These are phyloP conservation scores for Aurinia saxatilis DNA, from an alignment of 345 rosid genomes.

Conservation along the genomic window DNA sequence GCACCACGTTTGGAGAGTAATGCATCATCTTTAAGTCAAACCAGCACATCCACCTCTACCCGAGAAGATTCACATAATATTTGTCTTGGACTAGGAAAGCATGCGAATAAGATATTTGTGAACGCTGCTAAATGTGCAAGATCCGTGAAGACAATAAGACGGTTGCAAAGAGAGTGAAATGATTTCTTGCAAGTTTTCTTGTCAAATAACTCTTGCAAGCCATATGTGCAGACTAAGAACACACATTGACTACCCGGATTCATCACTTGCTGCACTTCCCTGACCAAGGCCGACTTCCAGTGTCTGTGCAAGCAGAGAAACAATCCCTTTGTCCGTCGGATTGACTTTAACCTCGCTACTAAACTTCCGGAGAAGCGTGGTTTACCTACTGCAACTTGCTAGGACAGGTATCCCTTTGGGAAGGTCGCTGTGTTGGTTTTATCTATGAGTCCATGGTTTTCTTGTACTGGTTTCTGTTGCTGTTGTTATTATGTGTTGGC, in stretches of 20 bases:
- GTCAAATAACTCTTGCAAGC: constrained; percentile 52
- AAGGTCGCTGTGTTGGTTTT: constrained; percentile 7
- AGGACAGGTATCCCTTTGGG: background rate
- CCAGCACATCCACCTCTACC: constrained; percentile 27
- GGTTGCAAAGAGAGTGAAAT: constrained; percentile 87
- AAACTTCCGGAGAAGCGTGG: constrained; percentile 44
- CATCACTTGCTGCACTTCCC: constrained; percentile 41
- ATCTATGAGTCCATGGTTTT: constrained; percentile 1
- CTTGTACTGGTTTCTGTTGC: constrained; percentile 8
- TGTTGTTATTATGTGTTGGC: background rate
- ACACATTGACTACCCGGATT: constrained; percentile 28
- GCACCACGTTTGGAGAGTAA: too few species aligned
- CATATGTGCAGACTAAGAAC: constrained; percentile 31
- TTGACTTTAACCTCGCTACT: constrained; percentile 38
- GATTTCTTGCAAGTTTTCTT: constrained; percentile 80
- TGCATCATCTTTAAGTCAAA: constrained; percentile 18
- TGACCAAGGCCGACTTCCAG: constrained; percentile 35
- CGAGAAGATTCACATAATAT: constrained; percentile 26
- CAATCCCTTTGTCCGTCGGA: constrained; percentile 19
- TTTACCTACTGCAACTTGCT: constrained; percentile 19
- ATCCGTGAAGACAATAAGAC: constrained; percentile 95
- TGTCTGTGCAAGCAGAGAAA: constrained; percentile 43
- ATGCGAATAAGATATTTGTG: constrained; percentile 32
- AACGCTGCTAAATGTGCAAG: constrained; percentile 36
- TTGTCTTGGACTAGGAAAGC: constrained; percentile 29